Base-by-base conservation (phyloP, 371 early-diverging fungal species). In the Mucor velutinosus region DNA sequence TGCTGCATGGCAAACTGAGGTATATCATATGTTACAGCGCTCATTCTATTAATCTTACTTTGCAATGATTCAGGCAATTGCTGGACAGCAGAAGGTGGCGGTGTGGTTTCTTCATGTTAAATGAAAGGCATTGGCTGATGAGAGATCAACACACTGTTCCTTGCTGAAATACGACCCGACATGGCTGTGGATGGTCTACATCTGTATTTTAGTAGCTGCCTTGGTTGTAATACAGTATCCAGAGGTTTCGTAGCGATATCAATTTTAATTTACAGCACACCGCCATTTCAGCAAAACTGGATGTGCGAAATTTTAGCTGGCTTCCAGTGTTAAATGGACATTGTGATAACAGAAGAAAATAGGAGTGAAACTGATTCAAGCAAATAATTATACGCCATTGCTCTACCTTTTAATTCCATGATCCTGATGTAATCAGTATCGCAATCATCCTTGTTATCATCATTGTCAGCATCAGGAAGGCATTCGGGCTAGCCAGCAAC, bases 221-320 rank as follows among this genome's bases (percentile, higher is more conserved):
- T 59, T 35, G 25, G 53, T 3, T 37, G 37, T 35, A 41, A 17
- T 27, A 43, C 53, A 30, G 61, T 3, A 7, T 23, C 60, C 1
- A 19, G 17, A 17, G 64, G 27, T 15, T 30, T 11, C 7, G 37
- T 59, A n/a, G 69, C 69, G 14, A 69, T 14, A 7, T 64, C 51
- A 19, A 29, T 30, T 65, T 3, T 10, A 60, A 35, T 25, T 43
- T 62, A 25, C 63, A 66, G 66, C 71, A 71, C 11, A 32, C 21
- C 30, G 39, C 58, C 41, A 66, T 57, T 10, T 65, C 66, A 25
- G 62, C 51, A 25, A 55, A n/a, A 19, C 21, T 58, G 23, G 25
- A 33, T 3, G 63, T 35, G 30, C 71, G 66, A 45, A 71, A 71
- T 30, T n/a, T n/a, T n/a, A n/a, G n/a, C n/a, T n/a, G n/a, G n/a